Percentiles rank a stretch among this genome's conserved stretches.
phyloP scores from a whole-genome alignment of 2,329 filamentous ascomycete genomes.

The Mycosphaerelloides madeirae region DNA sequence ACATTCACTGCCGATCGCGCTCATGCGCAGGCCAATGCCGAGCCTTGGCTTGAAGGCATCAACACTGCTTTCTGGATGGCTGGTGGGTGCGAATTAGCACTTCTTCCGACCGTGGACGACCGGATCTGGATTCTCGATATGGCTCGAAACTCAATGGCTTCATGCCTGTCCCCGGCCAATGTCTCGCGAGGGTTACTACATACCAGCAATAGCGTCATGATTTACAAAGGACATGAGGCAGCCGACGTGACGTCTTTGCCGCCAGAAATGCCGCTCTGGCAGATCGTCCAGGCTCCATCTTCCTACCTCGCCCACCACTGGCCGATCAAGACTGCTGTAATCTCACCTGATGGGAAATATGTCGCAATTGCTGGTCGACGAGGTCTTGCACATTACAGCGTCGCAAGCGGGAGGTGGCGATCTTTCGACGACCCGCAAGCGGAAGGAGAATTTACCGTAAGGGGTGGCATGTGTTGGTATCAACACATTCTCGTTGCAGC shows the following conservation, averaged over 20 bases:
- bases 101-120: constrained; percentile 64
- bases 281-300: constrained; percentile 79
- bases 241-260: constrained; percentile 88
- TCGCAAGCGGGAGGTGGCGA: constrained; percentile 92
- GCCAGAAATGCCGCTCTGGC: constrained; percentile 90
- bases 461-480: constrained; percentile 98
- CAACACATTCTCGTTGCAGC: constrained; percentile 91
- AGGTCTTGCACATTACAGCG: constrained; percentile 91
- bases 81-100: constrained; percentile 77
- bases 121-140: constrained; percentile 85
- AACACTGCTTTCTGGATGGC: constrained; percentile 79
- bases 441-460: constrained; percentile 87
- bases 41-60: constrained; percentile 80
- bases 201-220: constrained; percentile 80
- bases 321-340: constrained; percentile 81
- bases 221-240: constrained; percentile 90
- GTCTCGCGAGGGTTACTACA: constrained; percentile 84
- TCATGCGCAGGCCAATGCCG: constrained; percentile 63
- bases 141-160: constrained; percentile 86
- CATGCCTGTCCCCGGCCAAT: constrained; percentile 87
- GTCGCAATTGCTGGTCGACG: constrained; percentile 91
- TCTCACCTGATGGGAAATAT: constrained; percentile 89
- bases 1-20: constrained; percentile 70
- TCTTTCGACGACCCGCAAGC: constrained; percentile 75
- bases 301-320: constrained; percentile 86